phyloP scores from a whole-genome alignment of 805 yeast genomes.

The Metschnikowia peoriensis region DNA sequence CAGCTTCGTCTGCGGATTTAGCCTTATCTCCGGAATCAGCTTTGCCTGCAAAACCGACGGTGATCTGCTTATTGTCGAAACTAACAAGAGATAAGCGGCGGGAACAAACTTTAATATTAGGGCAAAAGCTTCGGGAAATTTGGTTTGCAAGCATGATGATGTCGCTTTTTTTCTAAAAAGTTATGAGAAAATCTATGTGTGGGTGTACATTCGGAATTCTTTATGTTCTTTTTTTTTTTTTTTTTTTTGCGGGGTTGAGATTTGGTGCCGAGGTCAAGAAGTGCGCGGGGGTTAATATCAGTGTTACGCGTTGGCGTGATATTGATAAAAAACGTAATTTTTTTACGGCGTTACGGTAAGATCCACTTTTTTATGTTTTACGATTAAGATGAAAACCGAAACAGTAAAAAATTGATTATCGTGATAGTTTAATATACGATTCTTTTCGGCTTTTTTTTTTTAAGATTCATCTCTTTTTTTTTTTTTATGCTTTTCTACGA shows the following conservation, averaged over 20 bases:
- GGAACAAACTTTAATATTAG: background rate
- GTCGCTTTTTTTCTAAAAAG: background rate
- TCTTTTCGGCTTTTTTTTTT: too few species aligned
- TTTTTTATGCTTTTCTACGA: too few species aligned
- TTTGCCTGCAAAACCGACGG: constrained; percentile 22
- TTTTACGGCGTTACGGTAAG: too few species aligned
- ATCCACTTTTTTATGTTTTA: too few species aligned
- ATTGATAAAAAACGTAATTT: too few species aligned
- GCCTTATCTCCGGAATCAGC: constrained; percentile 6
- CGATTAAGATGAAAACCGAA: too few species aligned
- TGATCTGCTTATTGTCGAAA: constrained; percentile 24
- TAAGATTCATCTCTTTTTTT: too few species aligned
- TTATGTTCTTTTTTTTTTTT: too few species aligned
- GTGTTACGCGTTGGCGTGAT: too few species aligned
- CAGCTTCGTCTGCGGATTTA: background rate
- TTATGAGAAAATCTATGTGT: background rate
- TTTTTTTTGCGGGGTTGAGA: background rate
- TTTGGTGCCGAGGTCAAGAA: background rate
- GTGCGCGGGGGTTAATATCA: too few species aligned
- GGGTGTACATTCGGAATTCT: background rate
- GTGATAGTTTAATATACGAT: too few species aligned
- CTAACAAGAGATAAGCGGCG: constrained; percentile 8
- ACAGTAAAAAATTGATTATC: too few species aligned
- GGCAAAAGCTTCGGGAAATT: background rate
- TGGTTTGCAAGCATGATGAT: background rate